These are phyloP conservation scores for Coemansia linderi DNA, from an alignment of 371 early-diverging fungal genomes.

Conservation along the genomic window DNA sequence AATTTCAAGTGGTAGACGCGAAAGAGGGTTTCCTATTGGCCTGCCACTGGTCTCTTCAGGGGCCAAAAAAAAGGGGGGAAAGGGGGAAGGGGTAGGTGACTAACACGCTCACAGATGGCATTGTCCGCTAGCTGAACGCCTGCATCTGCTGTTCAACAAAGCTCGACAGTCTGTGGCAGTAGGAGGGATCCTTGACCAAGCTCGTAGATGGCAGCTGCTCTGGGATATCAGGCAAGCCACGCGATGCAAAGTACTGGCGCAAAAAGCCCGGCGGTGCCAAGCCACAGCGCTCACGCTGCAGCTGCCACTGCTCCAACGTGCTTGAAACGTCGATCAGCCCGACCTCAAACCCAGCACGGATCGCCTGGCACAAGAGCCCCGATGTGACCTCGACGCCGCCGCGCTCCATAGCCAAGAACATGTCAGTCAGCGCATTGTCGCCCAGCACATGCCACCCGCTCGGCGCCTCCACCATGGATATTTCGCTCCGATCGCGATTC, in stretches of 20 bases:
- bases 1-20: conserved; percentile 2
- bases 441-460: conserved; percentile 10
- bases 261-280: conserved; percentile 29
- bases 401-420: conserved; percentile 41
- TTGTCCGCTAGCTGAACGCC: neutral
- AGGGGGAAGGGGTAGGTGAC: neutral
- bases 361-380: conserved; percentile 43
- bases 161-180: conserved; percentile 25
- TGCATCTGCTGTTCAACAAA: conserved; percentile 11
- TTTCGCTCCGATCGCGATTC: neutral
- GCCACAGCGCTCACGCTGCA: conserved; percentile 42
- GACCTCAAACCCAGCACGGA: conserved; percentile 35
- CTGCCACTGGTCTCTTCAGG: conserved; percentile 4
- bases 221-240: conserved; percentile 33
- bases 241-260: conserved; percentile 27
- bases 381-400: conserved; percentile 32
- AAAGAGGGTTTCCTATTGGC: neutral
- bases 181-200: conserved; percentile 11
- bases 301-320: conserved; percentile 50
- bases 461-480: neutral
- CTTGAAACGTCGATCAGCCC: conserved; percentile 36
- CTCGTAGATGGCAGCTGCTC: conserved; percentile 16
- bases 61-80: neutral
- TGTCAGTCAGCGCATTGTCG: conserved; percentile 29
- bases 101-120: neutral